A percentile compares a stretch with the other conserved stretches of the same genome.
Evolutionary conservation across 1,284 basidiomycete genomes (phyloP).

Genomic region (Salmacisia buchloeana): DNA sequence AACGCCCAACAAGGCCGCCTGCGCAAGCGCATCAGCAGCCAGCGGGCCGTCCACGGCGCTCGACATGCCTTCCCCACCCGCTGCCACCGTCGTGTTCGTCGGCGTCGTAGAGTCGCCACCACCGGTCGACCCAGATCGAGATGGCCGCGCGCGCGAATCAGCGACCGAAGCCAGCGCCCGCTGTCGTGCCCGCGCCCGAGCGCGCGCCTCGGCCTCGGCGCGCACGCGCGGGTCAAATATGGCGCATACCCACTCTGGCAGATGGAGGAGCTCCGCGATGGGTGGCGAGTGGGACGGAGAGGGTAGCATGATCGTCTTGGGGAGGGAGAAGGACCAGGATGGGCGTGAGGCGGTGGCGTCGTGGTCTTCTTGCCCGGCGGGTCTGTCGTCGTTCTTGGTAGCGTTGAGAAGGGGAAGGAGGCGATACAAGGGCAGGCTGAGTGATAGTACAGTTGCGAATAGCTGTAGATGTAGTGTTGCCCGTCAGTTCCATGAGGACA

Average conservation of each 20-base stretch:
- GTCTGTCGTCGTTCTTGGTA: not conserved
- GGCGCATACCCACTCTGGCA: not conserved
- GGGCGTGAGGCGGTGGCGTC: too few relatives aligned
- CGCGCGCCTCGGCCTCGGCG: not conserved
- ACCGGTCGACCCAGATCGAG: not conserved
- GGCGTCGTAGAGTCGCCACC: not conserved
- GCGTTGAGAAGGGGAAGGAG: not conserved
- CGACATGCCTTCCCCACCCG: too few relatives aligned
- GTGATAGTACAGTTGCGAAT: not conserved
- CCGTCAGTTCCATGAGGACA: not conserved
- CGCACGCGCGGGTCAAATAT: not conserved
- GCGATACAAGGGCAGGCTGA: not conserved
- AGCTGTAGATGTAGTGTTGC: not conserved
- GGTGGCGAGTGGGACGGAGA: slow-evolving; percentile 2
- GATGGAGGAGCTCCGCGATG: not conserved
- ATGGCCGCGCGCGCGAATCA: not conserved
- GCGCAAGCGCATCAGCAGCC: not conserved
- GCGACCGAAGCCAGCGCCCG: not conserved
- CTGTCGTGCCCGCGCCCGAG: not conserved
- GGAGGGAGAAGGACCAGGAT: not conserved
- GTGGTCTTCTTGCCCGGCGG: not conserved
- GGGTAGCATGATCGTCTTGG: not conserved
- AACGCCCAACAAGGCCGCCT: not conserved
- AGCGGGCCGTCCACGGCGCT: too few relatives aligned
- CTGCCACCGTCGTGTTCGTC: too few relatives aligned